Evolutionary conservation across 768 basidiomycete species (phyloP), one percentile per base, ranked within the genome.

Genomic region (Agrocybe pediades): DNA sequence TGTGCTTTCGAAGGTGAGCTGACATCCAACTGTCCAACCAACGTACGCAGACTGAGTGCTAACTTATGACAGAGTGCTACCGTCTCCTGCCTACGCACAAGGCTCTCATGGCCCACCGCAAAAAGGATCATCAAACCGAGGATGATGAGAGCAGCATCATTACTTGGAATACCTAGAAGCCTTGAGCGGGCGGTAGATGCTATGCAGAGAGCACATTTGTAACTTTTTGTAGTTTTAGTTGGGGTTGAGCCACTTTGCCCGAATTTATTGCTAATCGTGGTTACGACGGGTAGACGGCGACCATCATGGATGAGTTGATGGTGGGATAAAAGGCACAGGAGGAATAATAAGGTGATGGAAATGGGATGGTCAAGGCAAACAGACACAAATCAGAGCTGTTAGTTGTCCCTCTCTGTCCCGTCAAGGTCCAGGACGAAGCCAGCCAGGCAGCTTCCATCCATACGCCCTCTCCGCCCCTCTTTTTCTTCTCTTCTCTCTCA

Each of bases 31-130:
- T 23, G 41, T 41, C 41, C 17, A 36, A 36, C 5, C 29, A 19
- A 9, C 26, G 17, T 53, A 26, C 41, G 13, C 49, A 41, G 40
- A 41, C 30, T 43, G 47, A 16, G 17, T 16, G 50, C 33, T 58
- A 29, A 46, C 30, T 25, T 9, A 44, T 41, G 46, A 3, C 63
- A 84, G 85, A 80, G 47, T 93, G 90, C 66, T 78, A 80, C 64
- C 84, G 88, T 23, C 73, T 92, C 39, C 90, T 87, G 62, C 89
- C 87, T 17, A 81, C 82, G 19, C 79, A 80, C 21, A 88, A 90
- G 20, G 79, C 84, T 2, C 68, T 92, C 6, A 83, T 87, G 80
- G 59, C 72, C 16, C 90, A 92, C 60, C 80, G 88, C 45, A 88
- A 83, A 62, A 83, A 87, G 43, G 89, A 90, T 62, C 90, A 92